phyloP scores from a whole-genome alignment of 2,329 filamentous ascomycete genomes.

The Trichoderma citrinoviride region DNA sequence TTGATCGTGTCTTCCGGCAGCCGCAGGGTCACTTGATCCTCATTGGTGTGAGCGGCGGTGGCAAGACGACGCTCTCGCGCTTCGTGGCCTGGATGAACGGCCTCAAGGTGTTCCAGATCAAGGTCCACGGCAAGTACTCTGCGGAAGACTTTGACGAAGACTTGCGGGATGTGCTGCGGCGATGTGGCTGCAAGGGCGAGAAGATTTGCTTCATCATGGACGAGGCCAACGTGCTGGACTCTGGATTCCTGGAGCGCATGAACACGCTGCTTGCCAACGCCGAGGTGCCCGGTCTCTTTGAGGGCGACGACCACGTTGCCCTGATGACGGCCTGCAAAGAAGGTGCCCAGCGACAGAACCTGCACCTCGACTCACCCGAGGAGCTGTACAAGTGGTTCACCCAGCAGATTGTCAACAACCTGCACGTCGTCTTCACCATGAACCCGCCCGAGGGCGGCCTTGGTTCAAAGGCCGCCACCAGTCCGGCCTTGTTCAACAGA shows the following conservation, averaged over 20 bases:
- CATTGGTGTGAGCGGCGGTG: constrained; percentile 96
- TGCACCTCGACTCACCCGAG: constrained; percentile 94
- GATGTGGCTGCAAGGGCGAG: constrained; percentile 95
- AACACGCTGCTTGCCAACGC: constrained; percentile 98
- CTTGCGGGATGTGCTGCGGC: constrained; percentile 84
- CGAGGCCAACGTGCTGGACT: constrained; percentile 96
- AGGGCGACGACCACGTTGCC: constrained; percentile 98
- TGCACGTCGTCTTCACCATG: constrained; percentile 99
- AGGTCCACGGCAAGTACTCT: constrained; percentile 98
- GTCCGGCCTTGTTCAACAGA: constrained; percentile 97
- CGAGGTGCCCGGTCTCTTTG: constrained; percentile 97
- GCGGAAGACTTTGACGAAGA: constrained; percentile 99
- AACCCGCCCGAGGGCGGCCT: constrained; percentile 95
- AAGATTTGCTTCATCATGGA: constrained; percentile 99
- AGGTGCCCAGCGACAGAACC: constrained; percentile 90
- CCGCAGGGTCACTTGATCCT: constrained; percentile 97
- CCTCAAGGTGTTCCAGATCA: constrained; percentile 98
- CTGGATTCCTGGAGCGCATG: constrained; percentile 98
- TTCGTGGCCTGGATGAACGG: constrained; percentile 99
- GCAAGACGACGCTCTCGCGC: constrained; percentile 95
- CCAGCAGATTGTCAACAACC: constrained; percentile 96
- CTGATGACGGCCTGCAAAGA: constrained; percentile 99
- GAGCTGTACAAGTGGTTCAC: constrained; percentile 99
- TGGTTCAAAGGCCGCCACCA: constrained; percentile 94
- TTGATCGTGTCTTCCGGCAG: constrained; percentile 97